A percentile compares a stretch with the other conserved stretches of the same genome.
Evolutionary conservation across 140 eudicot species (phyloP).

Genomic region (Erigeron philadelphicus): DNA sequence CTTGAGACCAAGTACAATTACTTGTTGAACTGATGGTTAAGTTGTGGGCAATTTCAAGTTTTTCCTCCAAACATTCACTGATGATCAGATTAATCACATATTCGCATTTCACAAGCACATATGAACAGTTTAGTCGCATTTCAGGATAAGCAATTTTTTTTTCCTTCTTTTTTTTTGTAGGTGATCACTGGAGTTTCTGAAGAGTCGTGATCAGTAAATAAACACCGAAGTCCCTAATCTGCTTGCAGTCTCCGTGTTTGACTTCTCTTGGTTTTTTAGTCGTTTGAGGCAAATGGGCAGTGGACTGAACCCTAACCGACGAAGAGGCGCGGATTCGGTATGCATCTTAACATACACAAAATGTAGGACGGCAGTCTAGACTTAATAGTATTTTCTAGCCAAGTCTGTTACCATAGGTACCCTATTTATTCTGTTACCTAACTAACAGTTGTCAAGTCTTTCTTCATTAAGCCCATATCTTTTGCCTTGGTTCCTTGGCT

Average conservation of each 20-base stretch:
- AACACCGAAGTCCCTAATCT: slow-evolving; percentile 12
- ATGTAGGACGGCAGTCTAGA: slow-evolving; percentile 12
- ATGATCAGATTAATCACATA: not conserved
- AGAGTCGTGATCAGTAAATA: slow-evolving; percentile 23
- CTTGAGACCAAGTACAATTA: not conserved
- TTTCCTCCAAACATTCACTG: not conserved
- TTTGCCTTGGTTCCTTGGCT: not conserved
- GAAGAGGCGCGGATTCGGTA: not conserved
- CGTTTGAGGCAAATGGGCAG: not conserved
- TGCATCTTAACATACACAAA: slow-evolving; percentile 19
- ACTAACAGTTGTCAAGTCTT: not conserved
- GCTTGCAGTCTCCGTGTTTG: slow-evolving; percentile 16
- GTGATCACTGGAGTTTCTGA: slow-evolving; percentile 18
- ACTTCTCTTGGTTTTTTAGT: not conserved
- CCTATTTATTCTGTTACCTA: not conserved
- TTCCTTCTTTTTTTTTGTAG: not conserved
- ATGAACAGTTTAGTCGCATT: no score
- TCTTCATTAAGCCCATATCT: not conserved
- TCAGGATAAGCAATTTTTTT: no score
- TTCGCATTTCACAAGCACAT: not conserved
- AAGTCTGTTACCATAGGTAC: not conserved
- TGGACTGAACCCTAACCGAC: not conserved
- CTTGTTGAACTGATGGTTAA: no score
- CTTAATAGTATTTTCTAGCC: not conserved
- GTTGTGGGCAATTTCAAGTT: no score